Base-by-base conservation (phyloP, 371 early-diverging fungal species). In the Thermomucor indicae-seudaticae region DNA sequence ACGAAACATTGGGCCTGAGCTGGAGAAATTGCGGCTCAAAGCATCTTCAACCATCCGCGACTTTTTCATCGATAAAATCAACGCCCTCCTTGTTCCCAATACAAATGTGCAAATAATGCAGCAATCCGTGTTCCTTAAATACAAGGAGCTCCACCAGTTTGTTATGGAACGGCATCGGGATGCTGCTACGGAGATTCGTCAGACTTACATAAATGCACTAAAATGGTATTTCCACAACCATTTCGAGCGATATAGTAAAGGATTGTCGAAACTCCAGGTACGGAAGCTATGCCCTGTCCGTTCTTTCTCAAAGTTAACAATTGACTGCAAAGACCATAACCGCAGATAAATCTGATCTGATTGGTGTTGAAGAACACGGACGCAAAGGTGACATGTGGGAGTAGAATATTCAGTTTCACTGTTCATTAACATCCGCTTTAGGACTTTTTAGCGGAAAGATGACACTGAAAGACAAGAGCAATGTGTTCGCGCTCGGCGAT, bases 41-140 rank as follows among this genome's bases (percentile, higher is more conserved):
- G 88, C 94, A 3, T 78, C 89, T 2, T 81, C 85, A 17, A 89
- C 88, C 53, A 86, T 92, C 39, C 85, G 93, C 8, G 89, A 92
- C 39, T 95, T 91, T 48, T 76, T 96, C 47, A 64, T 94, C 12
- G 80, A 83, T 25, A 84, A 88, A 51, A 89, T 95, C 51, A 87
- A 92, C 47, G 78, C 85, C 0, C 72, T 97, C 42, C 81, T 89
- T 42, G 79, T 87, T 25, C 90, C 93, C 10, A 92, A 88, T 64
- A 89, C 96, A 44, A 96, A 96, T 56, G 83, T 95, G 3, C 87
- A 90, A 51, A 89, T 94, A 20, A 78, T 94, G 67, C 96, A 97
- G 60, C 89, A 90, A 58, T 90, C 88, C 1, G 81, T 89, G 11
- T 75, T 97, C 29, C 60, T 93, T 16, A 93, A 92, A 65, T 93